phyloP scores from a whole-genome alignment of 768 basidiomycete species.

The Pleurotus ostreatus region DNA sequence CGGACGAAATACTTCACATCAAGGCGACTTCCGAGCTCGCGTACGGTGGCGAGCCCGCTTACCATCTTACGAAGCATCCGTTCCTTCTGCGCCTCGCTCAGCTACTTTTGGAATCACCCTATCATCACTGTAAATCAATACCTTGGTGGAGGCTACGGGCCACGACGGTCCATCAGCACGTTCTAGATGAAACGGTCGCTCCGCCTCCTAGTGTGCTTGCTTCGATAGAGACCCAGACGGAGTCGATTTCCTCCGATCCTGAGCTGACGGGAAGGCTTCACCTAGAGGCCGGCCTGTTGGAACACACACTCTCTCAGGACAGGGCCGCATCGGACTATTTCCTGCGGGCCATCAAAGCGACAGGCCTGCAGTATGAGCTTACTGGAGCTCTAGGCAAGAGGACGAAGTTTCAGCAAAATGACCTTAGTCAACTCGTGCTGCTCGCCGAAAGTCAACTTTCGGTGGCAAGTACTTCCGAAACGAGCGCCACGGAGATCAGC shows the following conservation, averaged over 20 bases:
- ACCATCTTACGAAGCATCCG: conserved; percentile 76
- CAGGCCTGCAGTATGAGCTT: conserved; percentile 82
- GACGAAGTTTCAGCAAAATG: conserved; percentile 88
- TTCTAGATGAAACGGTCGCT: conserved; percentile 81
- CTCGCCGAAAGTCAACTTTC: conserved; percentile 79
- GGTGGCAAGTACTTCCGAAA: conserved; percentile 18
- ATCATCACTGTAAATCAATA: conserved; percentile 43
- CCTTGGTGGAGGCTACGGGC: conserved; percentile 86
- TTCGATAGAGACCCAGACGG: conserved; percentile 37
- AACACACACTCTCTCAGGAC: conserved; percentile 75
- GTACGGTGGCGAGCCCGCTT: conserved; percentile 88
- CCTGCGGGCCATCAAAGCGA: conserved; percentile 69
- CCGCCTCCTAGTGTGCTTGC: conserved; percentile 38
- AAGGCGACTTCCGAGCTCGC: conserved; percentile 76
- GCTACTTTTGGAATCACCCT: conserved; percentile 56
- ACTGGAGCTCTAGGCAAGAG: conserved; percentile 91
- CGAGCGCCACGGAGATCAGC: background rate
- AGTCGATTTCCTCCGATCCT: conserved; percentile 42
- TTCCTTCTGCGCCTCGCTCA: conserved; percentile 74
- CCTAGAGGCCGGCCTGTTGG: conserved; percentile 75
- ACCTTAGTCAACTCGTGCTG: conserved; percentile 86
- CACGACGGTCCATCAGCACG: conserved; percentile 66
- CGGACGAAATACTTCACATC: conserved; percentile 52
- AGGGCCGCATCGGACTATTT: conserved; percentile 76
- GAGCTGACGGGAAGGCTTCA: conserved; percentile 66